Evolutionary conservation across 2,329 filamentous ascomycete genomes (phyloP).

Genomic region (Monascus ruber): DNA sequence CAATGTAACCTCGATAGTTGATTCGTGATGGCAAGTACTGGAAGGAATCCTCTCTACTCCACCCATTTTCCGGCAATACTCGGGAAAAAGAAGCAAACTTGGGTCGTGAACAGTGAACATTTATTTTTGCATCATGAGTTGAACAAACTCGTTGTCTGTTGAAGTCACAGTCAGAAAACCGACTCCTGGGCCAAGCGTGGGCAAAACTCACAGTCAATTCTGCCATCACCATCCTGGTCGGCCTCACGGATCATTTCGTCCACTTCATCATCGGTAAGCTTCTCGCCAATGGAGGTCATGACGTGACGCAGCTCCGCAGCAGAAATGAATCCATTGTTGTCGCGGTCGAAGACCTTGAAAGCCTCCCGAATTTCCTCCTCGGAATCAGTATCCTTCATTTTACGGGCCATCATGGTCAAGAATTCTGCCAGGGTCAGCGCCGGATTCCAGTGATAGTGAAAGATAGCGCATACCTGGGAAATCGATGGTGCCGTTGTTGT

Average conservation of each 20-base stretch:
- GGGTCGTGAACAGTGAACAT: slow-evolving; percentile 4
- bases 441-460: not conserved
- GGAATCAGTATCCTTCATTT: slow-evolving; percentile 89
- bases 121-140: slow-evolving; percentile 95
- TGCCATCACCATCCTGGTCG: slow-evolving; percentile 78
- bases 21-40: not conserved
- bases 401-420: slow-evolving; percentile 85
- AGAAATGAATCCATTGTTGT: slow-evolving; percentile 87
- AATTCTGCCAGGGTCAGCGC: slow-evolving; percentile 49
- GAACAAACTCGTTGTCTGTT: slow-evolving; percentile 80
- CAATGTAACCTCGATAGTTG: not conserved
- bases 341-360: slow-evolving; percentile 83
- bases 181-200: no score
- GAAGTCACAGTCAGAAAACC: slow-evolving; percentile 2
- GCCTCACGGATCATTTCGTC: slow-evolving; percentile 90
- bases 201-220: slow-evolving; percentile 64
- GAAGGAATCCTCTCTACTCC: not conserved
- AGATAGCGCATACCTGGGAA: slow-evolving; percentile 58
- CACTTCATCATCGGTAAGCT: slow-evolving; percentile 80
- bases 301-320: slow-evolving; percentile 79
- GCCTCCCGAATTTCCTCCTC: slow-evolving; percentile 85
- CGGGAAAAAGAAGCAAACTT: slow-evolving; percentile 5
- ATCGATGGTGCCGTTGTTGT: slow-evolving; percentile 88
- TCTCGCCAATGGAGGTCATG: slow-evolving; percentile 87
- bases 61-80: no score